Evolutionary conservation across 352 stramenopile genomes (phyloP).

Genomic region (Halophytophthora batemanensis): DNA sequence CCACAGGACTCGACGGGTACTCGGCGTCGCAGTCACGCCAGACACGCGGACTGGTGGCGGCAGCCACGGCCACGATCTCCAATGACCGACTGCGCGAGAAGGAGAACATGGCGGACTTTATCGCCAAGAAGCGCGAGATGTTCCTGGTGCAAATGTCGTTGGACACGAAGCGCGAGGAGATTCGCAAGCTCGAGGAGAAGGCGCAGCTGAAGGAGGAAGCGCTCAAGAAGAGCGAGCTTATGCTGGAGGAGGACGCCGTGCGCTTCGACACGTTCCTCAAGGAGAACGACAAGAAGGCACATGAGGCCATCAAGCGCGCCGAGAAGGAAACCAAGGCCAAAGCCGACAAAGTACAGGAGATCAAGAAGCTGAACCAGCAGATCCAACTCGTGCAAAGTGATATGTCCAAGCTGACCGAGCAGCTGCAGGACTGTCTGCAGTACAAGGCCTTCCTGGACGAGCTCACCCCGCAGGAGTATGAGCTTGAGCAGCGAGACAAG

Average conservation of each 20-base stretch:
- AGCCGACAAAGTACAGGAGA: conserved; percentile 92
- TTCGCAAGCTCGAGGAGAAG: conserved; percentile 96
- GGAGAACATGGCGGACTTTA: conserved; percentile 95
- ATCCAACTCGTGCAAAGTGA: conserved; percentile 93
- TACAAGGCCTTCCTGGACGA: conserved; percentile 94
- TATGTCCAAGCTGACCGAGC: conserved; percentile 93
- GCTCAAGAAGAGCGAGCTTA: conserved; percentile 93
- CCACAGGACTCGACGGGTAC: conserved; percentile 45
- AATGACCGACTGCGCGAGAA: conserved; percentile 90
- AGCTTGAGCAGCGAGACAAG: conserved; percentile 70
- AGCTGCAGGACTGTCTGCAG: conserved; percentile 92
- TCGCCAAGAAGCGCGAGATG: conserved; percentile 96
- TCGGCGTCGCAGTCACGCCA: conserved; percentile 67
- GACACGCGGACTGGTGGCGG: conserved; percentile 73
- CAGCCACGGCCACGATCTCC: conserved; percentile 77
- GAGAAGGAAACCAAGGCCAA: conserved; percentile 95
- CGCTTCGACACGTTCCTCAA: conserved; percentile 97
- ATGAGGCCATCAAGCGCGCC: conserved; percentile 93
- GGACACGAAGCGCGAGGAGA: conserved; percentile 96
- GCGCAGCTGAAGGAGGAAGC: conserved; percentile 94
- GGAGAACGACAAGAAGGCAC: conserved; percentile 96
- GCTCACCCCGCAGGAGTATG: conserved; percentile 86
- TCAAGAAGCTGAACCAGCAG: conserved; percentile 95
- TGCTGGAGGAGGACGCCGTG: conserved; percentile 95
- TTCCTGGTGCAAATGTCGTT: conserved; percentile 96